Percentiles rank a stretch among this genome's conserved stretches.
Evolutionary conservation across 768 basidiomycete species (phyloP).

Genomic region (Pulveroboletus sp.): DNA sequence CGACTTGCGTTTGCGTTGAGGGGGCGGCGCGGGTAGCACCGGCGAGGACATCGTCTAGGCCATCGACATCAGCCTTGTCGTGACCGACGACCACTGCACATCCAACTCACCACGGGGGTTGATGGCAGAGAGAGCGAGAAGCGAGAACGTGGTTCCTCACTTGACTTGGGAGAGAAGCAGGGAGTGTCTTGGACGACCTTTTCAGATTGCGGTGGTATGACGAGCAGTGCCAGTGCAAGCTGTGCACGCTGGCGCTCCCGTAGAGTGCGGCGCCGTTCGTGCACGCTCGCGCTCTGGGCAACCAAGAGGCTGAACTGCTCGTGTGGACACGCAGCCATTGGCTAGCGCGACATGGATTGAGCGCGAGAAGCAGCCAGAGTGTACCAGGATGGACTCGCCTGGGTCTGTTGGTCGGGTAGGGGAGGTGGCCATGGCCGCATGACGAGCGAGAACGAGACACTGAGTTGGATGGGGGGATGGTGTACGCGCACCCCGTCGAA

Average conservation of each 20-base stretch:
- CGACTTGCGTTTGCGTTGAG: conserved; percentile 9
- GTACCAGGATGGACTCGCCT: conserved; percentile 5
- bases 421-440: conserved; percentile 3
- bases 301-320: conserved; percentile 14
- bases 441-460: neutral
- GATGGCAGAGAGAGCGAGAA: conserved; percentile 17
- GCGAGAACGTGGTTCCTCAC: conserved; percentile 19
- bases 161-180: conserved; percentile 1
- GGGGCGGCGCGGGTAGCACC: neutral
- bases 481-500: neutral
- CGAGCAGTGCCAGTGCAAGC: conserved; percentile 1
- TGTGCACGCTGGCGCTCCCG: conserved; percentile 8
- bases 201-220: conserved; percentile 1
- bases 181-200: neutral
- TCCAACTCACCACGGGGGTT: conserved; percentile 15
- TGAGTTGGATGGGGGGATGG: neutral
- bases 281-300: conserved; percentile 17
- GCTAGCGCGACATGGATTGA: neutral
- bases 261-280: conserved; percentile 14
- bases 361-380: neutral
- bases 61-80: neutral
- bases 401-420: neutral
- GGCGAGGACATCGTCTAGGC: conserved; percentile 3
- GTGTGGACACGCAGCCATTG: neutral
- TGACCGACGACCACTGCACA: neutral